Conservation (phyloP, 345 rosid genomes). For the Populus simonii region DNA sequence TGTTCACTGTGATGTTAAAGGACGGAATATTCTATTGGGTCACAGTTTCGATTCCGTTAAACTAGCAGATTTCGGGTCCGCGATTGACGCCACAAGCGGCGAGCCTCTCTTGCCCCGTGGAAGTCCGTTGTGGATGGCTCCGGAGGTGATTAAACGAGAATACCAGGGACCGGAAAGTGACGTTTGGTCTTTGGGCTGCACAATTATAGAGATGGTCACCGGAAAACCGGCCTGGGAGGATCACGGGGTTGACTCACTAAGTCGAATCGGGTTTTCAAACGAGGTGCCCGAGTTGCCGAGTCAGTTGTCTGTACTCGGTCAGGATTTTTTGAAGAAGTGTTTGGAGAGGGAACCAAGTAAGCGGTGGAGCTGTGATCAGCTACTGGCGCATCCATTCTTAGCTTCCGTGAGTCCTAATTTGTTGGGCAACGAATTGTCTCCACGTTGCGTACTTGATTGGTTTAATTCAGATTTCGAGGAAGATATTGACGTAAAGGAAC, state of each 20-base stretch:
- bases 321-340: constrained; percentile 63
- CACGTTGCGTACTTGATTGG: constrained; percentile 73
- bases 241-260: constrained; percentile 47
- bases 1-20: constrained; percentile 79
- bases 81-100: constrained; percentile 16
- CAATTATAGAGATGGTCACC: constrained; percentile 68
- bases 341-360: constrained; percentile 44
- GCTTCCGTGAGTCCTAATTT: constrained; percentile 19
- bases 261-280: constrained; percentile 51
- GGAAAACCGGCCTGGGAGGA: constrained; percentile 76
- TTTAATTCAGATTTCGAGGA: constrained; percentile 42
- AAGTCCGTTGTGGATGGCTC: constrained; percentile 93
- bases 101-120: constrained; percentile 51
- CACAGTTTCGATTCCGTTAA: constrained; percentile 34
- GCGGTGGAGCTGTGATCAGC: constrained; percentile 78
- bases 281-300: constrained; percentile 50
- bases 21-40: constrained; percentile 54
- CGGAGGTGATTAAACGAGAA: constrained; percentile 72
- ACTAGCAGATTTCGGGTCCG: constrained; percentile 81
- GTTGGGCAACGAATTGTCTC: constrained; percentile 42
- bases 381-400: constrained; percentile 60
- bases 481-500: constrained; percentile 8
- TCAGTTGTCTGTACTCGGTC: constrained; percentile 46
- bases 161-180: constrained; percentile 76
- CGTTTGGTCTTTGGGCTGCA: constrained; percentile 80